phyloP scores from a whole-genome alignment of 768 basidiomycete species.

The Gloeostereum incarnatum region DNA sequence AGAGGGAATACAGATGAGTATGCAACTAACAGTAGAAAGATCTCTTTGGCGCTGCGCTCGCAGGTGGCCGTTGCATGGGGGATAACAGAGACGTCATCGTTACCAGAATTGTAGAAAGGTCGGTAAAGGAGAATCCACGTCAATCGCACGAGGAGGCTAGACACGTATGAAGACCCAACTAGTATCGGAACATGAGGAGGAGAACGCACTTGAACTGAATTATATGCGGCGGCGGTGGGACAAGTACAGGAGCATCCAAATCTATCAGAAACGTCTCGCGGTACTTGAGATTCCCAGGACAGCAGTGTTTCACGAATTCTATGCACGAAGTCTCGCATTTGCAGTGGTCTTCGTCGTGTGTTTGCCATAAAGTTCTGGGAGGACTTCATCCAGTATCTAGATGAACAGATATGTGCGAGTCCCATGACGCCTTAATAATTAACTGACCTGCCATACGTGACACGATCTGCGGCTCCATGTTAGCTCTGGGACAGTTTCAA shows the following conservation, averaged over 20 bases:
- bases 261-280: conserved; percentile 4
- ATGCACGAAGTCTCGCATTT: conserved; percentile 5
- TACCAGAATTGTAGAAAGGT: conserved; percentile 2
- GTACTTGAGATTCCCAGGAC: conserved; percentile 2
- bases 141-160: conserved; percentile 7
- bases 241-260: neutral
- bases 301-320: conserved; percentile 4
- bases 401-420: neutral
- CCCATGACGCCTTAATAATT: neutral
- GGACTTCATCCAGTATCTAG: conserved; percentile 6
- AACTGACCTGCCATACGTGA: conserved; percentile 3
- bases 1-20: conserved; percentile 6
- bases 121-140: conserved; percentile 8
- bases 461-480: conserved; percentile 1
- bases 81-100: neutral
- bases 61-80: conserved; percentile 3
- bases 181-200: neutral
- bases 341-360: neutral
- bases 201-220: conserved; percentile 6
- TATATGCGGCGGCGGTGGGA: conserved; percentile 7
- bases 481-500: too few relatives aligned
- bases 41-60: conserved; percentile 5
- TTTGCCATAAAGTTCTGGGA: conserved; percentile 2
- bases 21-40: conserved; percentile 4
- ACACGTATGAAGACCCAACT: neutral